Evolutionary conservation across 371 early-diverging fungal genomes (phyloP).

Genomic region (Lichtheimia hyalospora): DNA sequence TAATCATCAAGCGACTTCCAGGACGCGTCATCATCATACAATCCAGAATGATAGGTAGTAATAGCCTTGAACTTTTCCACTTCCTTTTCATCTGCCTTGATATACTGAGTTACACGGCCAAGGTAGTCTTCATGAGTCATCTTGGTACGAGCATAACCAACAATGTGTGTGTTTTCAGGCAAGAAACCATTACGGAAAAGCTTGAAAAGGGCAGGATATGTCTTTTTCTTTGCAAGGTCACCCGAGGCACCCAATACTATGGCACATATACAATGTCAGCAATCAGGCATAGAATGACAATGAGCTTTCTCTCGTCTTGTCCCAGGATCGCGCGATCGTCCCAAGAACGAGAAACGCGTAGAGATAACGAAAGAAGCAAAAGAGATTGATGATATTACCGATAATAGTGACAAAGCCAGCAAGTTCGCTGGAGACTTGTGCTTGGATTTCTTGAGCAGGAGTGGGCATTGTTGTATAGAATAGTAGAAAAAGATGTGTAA

Average conservation of each 20-base stretch:
- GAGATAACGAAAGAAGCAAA: background rate
- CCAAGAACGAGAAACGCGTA: background rate
- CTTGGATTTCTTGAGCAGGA: constrained; percentile 40
- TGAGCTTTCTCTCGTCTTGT: background rate
- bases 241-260: constrained; percentile 88
- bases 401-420: constrained; percentile 49
- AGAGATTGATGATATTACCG: constrained; percentile 27
- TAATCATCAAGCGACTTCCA: constrained; percentile 67
- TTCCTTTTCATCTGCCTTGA: constrained; percentile 53
- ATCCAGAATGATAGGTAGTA: constrained; percentile 86
- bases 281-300: background rate
- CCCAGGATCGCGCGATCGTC: background rate
- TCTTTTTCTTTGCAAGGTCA: constrained; percentile 96
- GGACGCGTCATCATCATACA: constrained; percentile 82
- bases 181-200: constrained; percentile 77
- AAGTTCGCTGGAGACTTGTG: constrained; percentile 38
- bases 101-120: constrained; percentile 74
- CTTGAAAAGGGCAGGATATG: constrained; percentile 94
- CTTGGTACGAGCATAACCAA: constrained; percentile 95
- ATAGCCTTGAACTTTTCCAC: constrained; percentile 72
- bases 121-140: constrained; percentile 81
- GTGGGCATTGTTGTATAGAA: constrained; percentile 20
- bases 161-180: constrained; percentile 76
- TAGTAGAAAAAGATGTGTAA: constrained; percentile 1
- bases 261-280: too few species aligned